Evolutionary conservation across 148 eudicot genomes (phyloP).

Genomic region (Rhododendron mucronatum): DNA sequence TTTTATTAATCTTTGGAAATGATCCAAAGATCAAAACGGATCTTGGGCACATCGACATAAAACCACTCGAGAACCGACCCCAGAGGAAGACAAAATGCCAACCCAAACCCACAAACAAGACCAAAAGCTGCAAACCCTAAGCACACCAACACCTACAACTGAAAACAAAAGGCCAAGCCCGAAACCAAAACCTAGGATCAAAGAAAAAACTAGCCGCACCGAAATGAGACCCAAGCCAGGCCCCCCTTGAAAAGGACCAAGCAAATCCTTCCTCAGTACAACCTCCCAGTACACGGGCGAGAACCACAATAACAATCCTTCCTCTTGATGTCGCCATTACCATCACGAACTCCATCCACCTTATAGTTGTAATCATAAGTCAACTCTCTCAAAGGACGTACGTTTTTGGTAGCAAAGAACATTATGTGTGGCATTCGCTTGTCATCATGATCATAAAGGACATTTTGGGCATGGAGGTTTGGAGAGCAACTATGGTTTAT

Average conservation of each 20-base stretch:
- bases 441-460: conserved; percentile 34
- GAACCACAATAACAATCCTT: conserved; percentile 30
- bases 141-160: too few relatives aligned
- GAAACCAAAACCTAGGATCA: too few relatives aligned
- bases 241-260: not conserved
- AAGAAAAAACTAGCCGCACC: too few relatives aligned
- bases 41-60: not conserved
- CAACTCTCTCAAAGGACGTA: conserved; percentile 24
- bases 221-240: too few relatives aligned
- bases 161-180: too few relatives aligned
- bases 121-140: too few relatives aligned
- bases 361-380: conserved; percentile 30
- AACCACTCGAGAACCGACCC: not conserved
- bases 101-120: not conserved
- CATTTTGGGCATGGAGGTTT: conserved; percentile 30
- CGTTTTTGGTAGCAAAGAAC: conserved; percentile 26
- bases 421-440: conserved; percentile 27
- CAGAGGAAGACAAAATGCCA: too few relatives aligned
- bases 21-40: too few relatives aligned
- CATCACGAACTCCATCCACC: conserved; percentile 19
- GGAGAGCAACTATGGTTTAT: conserved; percentile 42
- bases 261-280: conserved; percentile 13
- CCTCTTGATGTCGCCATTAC: conserved; percentile 25
- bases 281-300: conserved; percentile 18
- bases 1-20: too few relatives aligned